Base-by-base conservation (phyloP, 2,329 filamentous ascomycete genomes). In the Colletotrichum tamarilloi region DNA sequence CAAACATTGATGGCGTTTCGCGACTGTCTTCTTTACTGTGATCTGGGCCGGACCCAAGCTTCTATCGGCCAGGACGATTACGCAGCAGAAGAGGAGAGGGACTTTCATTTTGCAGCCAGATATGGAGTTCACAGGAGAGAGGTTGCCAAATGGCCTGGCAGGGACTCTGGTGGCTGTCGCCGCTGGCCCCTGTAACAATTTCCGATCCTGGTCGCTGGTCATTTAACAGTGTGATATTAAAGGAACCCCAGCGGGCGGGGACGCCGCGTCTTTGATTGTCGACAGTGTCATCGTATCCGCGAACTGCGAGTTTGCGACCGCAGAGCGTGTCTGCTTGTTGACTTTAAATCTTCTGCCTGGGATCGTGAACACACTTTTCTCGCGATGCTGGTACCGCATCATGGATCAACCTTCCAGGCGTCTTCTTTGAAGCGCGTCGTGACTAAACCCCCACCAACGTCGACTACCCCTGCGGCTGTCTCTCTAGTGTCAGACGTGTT, bases 191-290 rank as follows among this genome's bases (percentile, higher is more conserved):
- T 72, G 53, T 19, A 35, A 55, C 66, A 72, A 69, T 72, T 55
- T 72, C 70, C 66, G 66, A 72, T 53, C 70, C 70, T 56, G 59
- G 70, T 69, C 70, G 49, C 14, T 69, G 53, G 58, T 69, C 66
- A 69, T 72, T 62, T 64, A 64, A 63, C 62, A 55, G 55, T 55
- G 52, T 72, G 65, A 68, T 63, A 72, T 69, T 55, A 55, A 53
- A 63, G 53, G 42, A 49, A 69, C 22, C 42, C 65, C 32, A 42
- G 59, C 53, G 24, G 53, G 24, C 65, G 65, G 65, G 59, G 52
- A 35, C 22, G 16, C n/a, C 24, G 65, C 58, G 52, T 46, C 53
- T 35, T 38, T 22, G 53, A 55, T 32, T 26, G 49, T 59, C 49
- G 28, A 49, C 49, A 14, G 9, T 22, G 22, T 53, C 28, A 22